phyloP scores from a whole-genome alignment of 176 grass and related monocot genomes.

The Aechmea fasciata region DNA sequence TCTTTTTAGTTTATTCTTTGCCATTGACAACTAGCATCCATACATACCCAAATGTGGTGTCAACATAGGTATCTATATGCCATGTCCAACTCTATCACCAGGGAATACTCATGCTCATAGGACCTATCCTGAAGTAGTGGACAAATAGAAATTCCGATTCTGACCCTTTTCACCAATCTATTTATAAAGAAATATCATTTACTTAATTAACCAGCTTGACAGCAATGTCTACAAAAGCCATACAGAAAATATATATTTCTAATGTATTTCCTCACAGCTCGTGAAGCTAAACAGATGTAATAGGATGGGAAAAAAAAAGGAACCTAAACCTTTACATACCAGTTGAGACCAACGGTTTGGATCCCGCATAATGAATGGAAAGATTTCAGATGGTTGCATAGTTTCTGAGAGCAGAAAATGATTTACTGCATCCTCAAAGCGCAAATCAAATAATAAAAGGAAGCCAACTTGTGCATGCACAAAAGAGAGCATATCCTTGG shows the following conservation, averaged over 20 bases:
- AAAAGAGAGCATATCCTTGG: constrained; percentile 73
- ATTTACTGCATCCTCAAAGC: constrained; percentile 78
- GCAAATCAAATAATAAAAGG: constrained; percentile 84
- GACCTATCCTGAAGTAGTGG: too few relatives aligned
- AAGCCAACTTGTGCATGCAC: constrained; percentile 93
- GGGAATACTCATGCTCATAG: too few relatives aligned
- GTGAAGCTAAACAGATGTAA: neutral
- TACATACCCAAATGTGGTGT: too few relatives aligned
- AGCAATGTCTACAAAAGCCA: neutral
- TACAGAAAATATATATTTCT: neutral
- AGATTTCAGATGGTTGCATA: constrained; percentile 90
- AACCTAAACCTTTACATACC: constrained; percentile 34
- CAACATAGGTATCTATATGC: too few relatives aligned
- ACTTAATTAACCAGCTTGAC: neutral
- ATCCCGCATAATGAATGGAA: constrained; percentile 95
- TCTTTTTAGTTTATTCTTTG: too few relatives aligned
- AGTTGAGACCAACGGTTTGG: constrained; percentile 90
- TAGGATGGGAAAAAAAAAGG: neutral
- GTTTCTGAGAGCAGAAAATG: constrained; percentile 83
- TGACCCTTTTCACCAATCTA: too few relatives aligned
- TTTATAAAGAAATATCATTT: too few relatives aligned
- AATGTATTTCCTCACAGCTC: neutral
- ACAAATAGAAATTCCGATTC: too few relatives aligned
- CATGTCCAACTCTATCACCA: too few relatives aligned
- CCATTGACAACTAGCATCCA: too few relatives aligned